These are phyloP conservation scores for Lodderomyces margitis DNA, from an alignment of 1,139 yeast genomes.

Conservation along the genomic window DNA sequence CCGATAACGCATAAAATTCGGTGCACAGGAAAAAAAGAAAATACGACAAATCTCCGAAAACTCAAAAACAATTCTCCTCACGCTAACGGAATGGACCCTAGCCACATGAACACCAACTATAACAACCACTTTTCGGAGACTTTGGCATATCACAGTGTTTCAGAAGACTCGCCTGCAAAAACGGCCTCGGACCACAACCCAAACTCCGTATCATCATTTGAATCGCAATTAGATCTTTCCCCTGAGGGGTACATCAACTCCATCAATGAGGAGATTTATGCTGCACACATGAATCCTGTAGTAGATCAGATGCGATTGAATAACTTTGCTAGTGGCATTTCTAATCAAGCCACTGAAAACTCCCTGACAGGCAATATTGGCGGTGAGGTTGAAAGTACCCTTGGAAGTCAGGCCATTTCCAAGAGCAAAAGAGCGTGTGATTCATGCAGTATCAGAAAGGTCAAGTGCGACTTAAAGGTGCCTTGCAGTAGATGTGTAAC, in stretches of 20 bases:
- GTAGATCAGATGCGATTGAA: not conserved
- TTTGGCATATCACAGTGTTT: not conserved
- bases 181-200: not conserved
- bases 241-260: not conserved
- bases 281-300: not conserved
- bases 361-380: not conserved
- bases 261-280: not conserved
- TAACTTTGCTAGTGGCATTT: not conserved
- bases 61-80: not conserved
- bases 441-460: slow-evolving; percentile 40
- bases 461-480: slow-evolving; percentile 34
- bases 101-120: not conserved
- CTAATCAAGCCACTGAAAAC: not conserved
- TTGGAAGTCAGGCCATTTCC: slow-evolving; percentile 3
- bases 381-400: slow-evolving; percentile 12
- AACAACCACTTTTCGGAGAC: not conserved
- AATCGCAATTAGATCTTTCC: not conserved
- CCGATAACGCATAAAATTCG: not conserved
- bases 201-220: not conserved
- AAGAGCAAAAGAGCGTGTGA: slow-evolving; percentile 30
- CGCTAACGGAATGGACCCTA: not conserved
- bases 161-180: not conserved
- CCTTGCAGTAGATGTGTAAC: slow-evolving; percentile 35
- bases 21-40: not conserved
- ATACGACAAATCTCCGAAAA: not conserved